phyloP scores from a whole-genome alignment of 2,329 filamentous ascomycete genomes.

The Fonsecaea multimorphosa region DNA sequence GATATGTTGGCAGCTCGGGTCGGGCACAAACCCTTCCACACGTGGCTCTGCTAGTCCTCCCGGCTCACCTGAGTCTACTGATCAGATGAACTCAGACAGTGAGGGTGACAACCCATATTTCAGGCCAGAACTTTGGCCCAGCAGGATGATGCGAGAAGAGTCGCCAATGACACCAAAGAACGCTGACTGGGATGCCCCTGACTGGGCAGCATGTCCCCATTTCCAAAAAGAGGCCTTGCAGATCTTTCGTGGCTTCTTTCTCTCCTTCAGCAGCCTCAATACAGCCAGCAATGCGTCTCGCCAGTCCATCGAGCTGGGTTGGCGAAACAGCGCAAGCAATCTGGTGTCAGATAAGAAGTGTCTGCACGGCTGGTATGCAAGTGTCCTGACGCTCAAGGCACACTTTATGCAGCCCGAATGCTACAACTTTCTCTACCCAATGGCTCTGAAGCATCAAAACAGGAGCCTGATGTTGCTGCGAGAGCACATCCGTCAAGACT shows the following conservation, averaged over 20 bases:
- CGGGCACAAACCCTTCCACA: not conserved
- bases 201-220: constrained; percentile 17
- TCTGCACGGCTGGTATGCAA: constrained; percentile 25
- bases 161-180: not conserved
- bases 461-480: constrained; percentile 20
- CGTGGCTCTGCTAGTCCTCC: not conserved
- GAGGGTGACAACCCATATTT: constrained; percentile 10
- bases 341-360: constrained; percentile 19
- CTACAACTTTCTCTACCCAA: constrained; percentile 19
- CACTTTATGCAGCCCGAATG: constrained; percentile 14
- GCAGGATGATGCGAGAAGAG: not conserved
- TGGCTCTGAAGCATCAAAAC: constrained; percentile 27
- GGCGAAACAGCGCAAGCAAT: constrained; percentile 5
- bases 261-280: constrained; percentile 4
- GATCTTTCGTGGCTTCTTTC: constrained; percentile 10
- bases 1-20: constrained; percentile 27
- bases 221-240: constrained; percentile 19
- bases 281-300: not conserved
- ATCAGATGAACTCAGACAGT: not conserved
- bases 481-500: not conserved
- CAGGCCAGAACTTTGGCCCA: constrained; percentile 16
- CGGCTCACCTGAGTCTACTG: not conserved
- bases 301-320: constrained; percentile 1
- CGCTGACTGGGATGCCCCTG: constrained; percentile 11
- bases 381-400: constrained; percentile 21